phyloP scores from a whole-genome alignment of 805 yeast genomes.

The Barnettozyma sp. region DNA sequence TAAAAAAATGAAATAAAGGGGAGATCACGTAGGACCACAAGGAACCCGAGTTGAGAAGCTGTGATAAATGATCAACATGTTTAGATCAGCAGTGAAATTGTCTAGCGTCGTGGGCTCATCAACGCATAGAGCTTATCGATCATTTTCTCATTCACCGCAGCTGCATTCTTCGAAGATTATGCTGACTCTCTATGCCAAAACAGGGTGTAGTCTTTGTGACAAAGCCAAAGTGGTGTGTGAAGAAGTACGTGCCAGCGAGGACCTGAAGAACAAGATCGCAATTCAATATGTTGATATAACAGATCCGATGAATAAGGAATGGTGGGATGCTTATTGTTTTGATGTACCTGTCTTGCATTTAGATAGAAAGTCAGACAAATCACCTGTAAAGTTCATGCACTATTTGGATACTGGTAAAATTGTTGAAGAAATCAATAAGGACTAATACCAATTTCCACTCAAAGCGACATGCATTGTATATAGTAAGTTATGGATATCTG shows the following conservation, averaged over 20 bases:
- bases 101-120: too few species aligned
- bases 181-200: slow-evolving; percentile 61
- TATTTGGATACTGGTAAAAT: slow-evolving; percentile 50
- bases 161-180: slow-evolving; percentile 16
- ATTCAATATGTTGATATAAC: slow-evolving; percentile 50
- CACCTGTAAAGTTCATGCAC: slow-evolving; percentile 62
- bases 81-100: not conserved
- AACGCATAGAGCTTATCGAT: not conserved
- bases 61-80: too few species aligned
- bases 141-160: not conserved
- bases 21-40: not conserved
- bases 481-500: not conserved
- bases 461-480: not conserved
- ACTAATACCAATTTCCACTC: not conserved
- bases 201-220: slow-evolving; percentile 61
- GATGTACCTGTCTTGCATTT: slow-evolving; percentile 77
- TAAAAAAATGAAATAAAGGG: not conserved
- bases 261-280: slow-evolving; percentile 25
- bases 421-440: slow-evolving; percentile 38
- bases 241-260: slow-evolving; percentile 31
- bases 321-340: slow-evolving; percentile 69
- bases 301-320: slow-evolving; percentile 47
- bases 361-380: slow-evolving; percentile 39
- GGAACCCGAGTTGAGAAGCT: too few species aligned
- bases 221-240: slow-evolving; percentile 50